phyloP scores from a whole-genome alignment of 2,329 filamentous ascomycete genomes.

The Rhynchosporium secalis region DNA sequence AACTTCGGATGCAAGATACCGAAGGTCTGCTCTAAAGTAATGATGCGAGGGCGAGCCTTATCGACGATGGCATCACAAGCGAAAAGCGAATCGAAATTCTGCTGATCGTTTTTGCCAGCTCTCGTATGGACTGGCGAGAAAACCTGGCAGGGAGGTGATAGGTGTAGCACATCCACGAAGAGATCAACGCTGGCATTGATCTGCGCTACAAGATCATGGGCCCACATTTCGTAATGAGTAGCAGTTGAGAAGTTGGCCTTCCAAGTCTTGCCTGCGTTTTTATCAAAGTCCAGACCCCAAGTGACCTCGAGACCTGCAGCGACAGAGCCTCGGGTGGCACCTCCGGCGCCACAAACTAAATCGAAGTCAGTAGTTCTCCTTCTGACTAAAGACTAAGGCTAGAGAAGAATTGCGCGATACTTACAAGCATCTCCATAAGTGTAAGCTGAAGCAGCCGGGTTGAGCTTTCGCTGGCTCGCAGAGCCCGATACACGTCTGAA shows the following conservation, averaged over 20 bases:
- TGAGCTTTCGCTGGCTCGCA: too few relatives aligned
- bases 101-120: slow-evolving; percentile 58
- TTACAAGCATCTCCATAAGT: slow-evolving; percentile 31
- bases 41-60: slow-evolving; percentile 60
- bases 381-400: neutral
- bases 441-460: slow-evolving; percentile 12
- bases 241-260: slow-evolving; percentile 24
- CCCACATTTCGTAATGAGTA: slow-evolving; percentile 41
- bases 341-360: slow-evolving; percentile 65
- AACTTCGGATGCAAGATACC: slow-evolving; percentile 51
- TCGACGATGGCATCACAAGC: slow-evolving; percentile 55
- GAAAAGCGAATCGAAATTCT: slow-evolving; percentile 61
- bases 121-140: slow-evolving; percentile 71
- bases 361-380: neutral
- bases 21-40: slow-evolving; percentile 76
- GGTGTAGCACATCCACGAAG: slow-evolving; percentile 66
- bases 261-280: slow-evolving; percentile 23
- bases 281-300: slow-evolving; percentile 63
- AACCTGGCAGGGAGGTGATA: slow-evolving; percentile 75
- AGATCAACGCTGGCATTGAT: slow-evolving; percentile 26
- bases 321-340: slow-evolving; percentile 64
- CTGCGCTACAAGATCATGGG: slow-evolving; percentile 49
- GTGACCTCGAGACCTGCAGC: slow-evolving; percentile 57
- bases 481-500: neutral
- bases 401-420: neutral